Conservation (phyloP, 73 alveolate genomes). For the Blepharisma stoltei region DNA sequence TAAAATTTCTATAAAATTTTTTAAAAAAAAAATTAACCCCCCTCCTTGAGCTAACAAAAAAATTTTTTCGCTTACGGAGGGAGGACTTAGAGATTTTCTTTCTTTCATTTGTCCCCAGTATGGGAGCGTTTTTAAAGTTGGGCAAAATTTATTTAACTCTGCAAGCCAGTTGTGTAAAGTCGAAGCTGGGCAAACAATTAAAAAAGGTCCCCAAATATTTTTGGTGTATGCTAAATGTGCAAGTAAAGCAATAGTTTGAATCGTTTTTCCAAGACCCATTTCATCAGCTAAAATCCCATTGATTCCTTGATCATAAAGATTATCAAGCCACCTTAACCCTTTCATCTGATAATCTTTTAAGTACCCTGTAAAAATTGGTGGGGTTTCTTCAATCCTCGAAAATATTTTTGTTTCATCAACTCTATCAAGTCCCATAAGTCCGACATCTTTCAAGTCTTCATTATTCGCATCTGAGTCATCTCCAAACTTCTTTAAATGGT, state of each 20-base stretch:
- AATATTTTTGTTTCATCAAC: constrained; percentile 68
- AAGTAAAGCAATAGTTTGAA: constrained; percentile 92
- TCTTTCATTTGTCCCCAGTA: constrained; percentile 92
- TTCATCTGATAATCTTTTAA: constrained; percentile 94
- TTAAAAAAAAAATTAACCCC: no score
- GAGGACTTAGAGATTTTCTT: constrained; percentile 90
- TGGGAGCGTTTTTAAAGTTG: constrained; percentile 91
- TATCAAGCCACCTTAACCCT: constrained; percentile 98
- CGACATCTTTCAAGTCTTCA: constrained; percentile 39
- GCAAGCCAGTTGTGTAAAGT: constrained; percentile 93
- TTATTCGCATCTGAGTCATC: constrained; percentile 40
- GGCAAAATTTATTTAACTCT: constrained; percentile 90
- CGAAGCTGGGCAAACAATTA: constrained; percentile 91
- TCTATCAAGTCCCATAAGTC: constrained; percentile 72
- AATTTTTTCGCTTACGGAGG: no score
- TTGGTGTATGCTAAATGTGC: constrained; percentile 86
- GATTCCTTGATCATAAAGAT: constrained; percentile 93
- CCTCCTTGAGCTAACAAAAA: no score
- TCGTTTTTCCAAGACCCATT: constrained; percentile 99
- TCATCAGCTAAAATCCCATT: constrained; percentile 99
- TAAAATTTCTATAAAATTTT: no score
- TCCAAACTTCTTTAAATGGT: constrained; percentile 74
- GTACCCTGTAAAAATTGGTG: constrained; percentile 85
- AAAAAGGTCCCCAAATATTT: constrained; percentile 98
- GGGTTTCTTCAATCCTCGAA: constrained; percentile 83